Base-by-base conservation (phyloP, 2,329 filamentous ascomycete species). In the Monilinia vaccinii-corymbosi region DNA sequence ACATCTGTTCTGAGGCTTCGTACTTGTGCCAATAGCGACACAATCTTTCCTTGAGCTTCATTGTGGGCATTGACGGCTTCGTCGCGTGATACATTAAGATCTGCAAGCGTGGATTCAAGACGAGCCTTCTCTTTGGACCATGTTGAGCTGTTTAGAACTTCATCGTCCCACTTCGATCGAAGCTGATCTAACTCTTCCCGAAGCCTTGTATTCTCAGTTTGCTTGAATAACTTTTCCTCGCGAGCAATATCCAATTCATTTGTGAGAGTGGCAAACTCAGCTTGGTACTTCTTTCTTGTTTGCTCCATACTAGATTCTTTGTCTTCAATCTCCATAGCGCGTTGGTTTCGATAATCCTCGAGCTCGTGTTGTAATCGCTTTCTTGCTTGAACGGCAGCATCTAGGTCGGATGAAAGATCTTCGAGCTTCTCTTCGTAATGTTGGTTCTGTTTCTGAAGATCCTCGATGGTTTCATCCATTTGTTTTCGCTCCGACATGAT, bases 61-160 rank as follows among this genome's bases (percentile, higher is more conserved):
- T 94, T 96, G 74, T 99, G 94, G 0, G 94, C 93, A 67, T 85
- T 87, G 55, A 91, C 88, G 11, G 94, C 93, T 73, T 99, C 94
- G 66, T 99, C 93, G 3, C 93, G 86, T n/a, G 91, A 96, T 52
- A 89, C 86, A 13, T 89, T 88, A 36, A 97, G 83, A 72, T 97
- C 91, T 55, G 93, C 86, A 58, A 99, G 79, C 6, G 91, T 95
- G 62, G 91, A 85, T 72, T 97, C 93, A 45, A 99, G 81, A 18
- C 93, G 87, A 18, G 91, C 83, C 78, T 97, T 97, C 76, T 99
- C 93, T 77, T 99, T 99, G 14, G 92, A 92, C 92, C 94, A 97
- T 0, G 93, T 96, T 18, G 91, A 96, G 74, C 91, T 96, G 76
- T 97, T 97, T 67, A 97, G 83, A 13, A 97, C 91, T 75, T 99